Conservation (phyloP, 805 yeast genomes). For the Barnettozyma sp. region DNA sequence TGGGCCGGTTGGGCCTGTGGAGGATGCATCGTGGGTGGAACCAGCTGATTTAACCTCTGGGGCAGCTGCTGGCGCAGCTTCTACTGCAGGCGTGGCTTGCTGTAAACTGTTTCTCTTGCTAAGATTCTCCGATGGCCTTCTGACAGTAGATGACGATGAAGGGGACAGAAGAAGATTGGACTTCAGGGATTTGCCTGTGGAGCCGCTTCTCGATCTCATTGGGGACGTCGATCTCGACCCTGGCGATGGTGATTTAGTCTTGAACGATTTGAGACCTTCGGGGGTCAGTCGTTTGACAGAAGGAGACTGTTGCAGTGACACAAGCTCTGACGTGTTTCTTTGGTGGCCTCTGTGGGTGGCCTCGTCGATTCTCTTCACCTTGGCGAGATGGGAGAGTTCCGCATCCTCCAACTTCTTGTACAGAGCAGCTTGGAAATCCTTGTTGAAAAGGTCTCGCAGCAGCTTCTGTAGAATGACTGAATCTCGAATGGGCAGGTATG, state of each 20-base stretch:
- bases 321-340: slow-evolving; percentile 6
- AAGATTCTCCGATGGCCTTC: slow-evolving; percentile 19
- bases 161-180: slow-evolving; percentile 9
- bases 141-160: slow-evolving; percentile 5
- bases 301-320: background rate
- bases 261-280: slow-evolving; percentile 21
- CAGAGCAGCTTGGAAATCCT: slow-evolving; percentile 9
- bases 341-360: slow-evolving; percentile 12
- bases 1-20: no score
- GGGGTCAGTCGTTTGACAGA: no score
- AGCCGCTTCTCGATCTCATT: slow-evolving; percentile 15
- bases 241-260: slow-evolving; percentile 23
- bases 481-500: slow-evolving; percentile 11
- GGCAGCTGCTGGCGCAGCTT: no score
- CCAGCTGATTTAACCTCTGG: no score
- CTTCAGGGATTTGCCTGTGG: slow-evolving; percentile 5
- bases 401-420: slow-evolving; percentile 12
- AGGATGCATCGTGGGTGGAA: no score
- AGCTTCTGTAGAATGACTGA: slow-evolving; percentile 6
- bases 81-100: no score
- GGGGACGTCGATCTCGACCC: slow-evolving; percentile 21
- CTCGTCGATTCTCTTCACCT: slow-evolving; percentile 15
- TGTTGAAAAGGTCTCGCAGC: slow-evolving; percentile 13
- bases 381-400: slow-evolving; percentile 15
- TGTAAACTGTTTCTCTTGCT: slow-evolving; percentile 17